Evolutionary conservation across 2,329 filamentous ascomycete species (phyloP), one percentile per base, ranked within the genome.

Genomic region (Colletotrichum tropicale): DNA sequence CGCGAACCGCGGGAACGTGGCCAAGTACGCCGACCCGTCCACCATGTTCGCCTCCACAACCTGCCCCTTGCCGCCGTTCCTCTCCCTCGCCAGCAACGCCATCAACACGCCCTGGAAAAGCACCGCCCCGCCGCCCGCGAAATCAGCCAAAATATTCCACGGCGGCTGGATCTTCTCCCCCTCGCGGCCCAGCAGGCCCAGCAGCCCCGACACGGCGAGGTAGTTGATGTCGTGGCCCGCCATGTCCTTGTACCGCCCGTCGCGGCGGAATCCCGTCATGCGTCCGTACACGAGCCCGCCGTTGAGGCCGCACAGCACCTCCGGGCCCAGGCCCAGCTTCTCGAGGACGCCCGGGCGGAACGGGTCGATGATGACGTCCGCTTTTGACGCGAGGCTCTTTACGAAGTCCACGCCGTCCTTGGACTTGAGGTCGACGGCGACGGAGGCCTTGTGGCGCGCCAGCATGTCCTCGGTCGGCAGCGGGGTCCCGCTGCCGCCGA

Each of bases 21-120:
- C 93, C 30, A 98, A 86, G 83, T 96, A 96, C 43, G 92, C 91
- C 26, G 91, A 91, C 10, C 96, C 96, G 85, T 98, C 96, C 15
- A 98, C 96, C 96, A 98, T 98, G 84, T 98, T 98, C 18, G 95
- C 95, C 86, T 98, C 95, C 10, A 98, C 96, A 15, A 98, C 93
- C 85, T 98, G 96, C 0, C 96, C 96, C 3, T 86, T 86, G 0
- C 95, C 95, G 4, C 74, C 74, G 0, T 88, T 92, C 58, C 84
- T 86, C 65, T 89, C 86, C 38, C 95, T 88, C 16, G 92, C 89
- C 12, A 98, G 81, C 75, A 98, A 84, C 0, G 97, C 96, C 24
- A 98, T 87, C 71, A 98, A 84, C 6, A 98, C 92, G 0, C 96
- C 96, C 74, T 96, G 88, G 80, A 97, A 95, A 56, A 97, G 93